Evolutionary conservation across 2,329 filamentous ascomycete species (phyloP).

Genomic region (Dendryphion nanum): DNA sequence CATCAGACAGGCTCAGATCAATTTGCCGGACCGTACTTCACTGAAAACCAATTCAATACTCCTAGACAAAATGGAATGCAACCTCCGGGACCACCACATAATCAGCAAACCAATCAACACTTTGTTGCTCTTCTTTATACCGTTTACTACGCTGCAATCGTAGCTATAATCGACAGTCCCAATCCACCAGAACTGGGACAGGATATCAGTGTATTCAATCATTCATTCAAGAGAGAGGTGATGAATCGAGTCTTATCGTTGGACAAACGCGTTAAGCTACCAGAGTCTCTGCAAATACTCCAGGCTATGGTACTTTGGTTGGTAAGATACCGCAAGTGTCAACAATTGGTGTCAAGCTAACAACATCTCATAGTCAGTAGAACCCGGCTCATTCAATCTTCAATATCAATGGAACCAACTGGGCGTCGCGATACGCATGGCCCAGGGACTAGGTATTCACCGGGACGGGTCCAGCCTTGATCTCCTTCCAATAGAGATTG

Average conservation of each 20-base stretch:
- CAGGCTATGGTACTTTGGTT: slow-evolving; percentile 17
- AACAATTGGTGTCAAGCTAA: background rate
- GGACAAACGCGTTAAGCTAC: slow-evolving; percentile 6
- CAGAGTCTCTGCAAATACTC: slow-evolving; percentile 13
- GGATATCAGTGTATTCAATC: slow-evolving; percentile 9
- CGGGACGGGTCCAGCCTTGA: slow-evolving; percentile 58
- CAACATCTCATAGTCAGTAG: slow-evolving; percentile 11
- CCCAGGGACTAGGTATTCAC: slow-evolving; percentile 17
- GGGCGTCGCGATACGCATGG: slow-evolving; percentile 14
- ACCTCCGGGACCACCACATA: no score
- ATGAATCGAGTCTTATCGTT: slow-evolving; percentile 8
- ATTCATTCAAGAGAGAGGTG: slow-evolving; percentile 15
- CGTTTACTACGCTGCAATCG: slow-evolving; percentile 18
- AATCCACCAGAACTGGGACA: slow-evolving; percentile 11
- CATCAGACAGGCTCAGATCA: background rate
- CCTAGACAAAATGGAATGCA: no score
- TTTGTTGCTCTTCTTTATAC: slow-evolving; percentile 15
- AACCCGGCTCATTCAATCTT: slow-evolving; percentile 7
- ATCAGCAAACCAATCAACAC: no score
- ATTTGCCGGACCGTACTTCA: no score
- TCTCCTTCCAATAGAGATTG: slow-evolving; percentile 64
- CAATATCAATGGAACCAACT: slow-evolving; percentile 15
- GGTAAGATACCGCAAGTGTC: slow-evolving; percentile 7
- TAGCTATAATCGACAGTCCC: slow-evolving; percentile 14
- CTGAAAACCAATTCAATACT: no score